A percentile compares a stretch with the other conserved stretches of the same genome.
phyloP scores from a whole-genome alignment of 1,284 basidiomycete genomes.

The Cutaneotrichosporon cavernicola region DNA sequence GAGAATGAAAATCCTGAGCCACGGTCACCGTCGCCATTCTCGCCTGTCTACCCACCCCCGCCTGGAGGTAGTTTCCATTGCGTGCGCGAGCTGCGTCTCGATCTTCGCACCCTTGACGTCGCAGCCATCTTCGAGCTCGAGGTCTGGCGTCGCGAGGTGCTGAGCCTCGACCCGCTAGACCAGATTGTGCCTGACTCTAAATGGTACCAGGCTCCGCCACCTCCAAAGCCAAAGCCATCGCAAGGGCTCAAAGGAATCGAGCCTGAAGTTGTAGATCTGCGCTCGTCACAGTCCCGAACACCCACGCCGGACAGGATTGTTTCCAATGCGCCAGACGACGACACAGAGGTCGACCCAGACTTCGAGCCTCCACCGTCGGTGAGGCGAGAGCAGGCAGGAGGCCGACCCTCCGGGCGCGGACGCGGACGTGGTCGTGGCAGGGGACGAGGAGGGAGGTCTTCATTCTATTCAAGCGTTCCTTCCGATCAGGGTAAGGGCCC shows the following conservation, averaged over 20 bases:
- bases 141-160: conserved; percentile 38
- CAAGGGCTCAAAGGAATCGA: neutral
- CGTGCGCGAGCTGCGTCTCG: conserved; percentile 42
- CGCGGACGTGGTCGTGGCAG: conserved; percentile 8
- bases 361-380: conserved; percentile 21
- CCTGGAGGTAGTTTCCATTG: conserved; percentile 32
- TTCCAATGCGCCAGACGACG: conserved; percentile 28
- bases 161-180: conserved; percentile 32
- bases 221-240: conserved; percentile 2
- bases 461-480: neutral
- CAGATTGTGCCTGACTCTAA: conserved; percentile 29
- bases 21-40: conserved; percentile 15
- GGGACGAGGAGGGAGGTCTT: neutral
- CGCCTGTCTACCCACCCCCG: conserved; percentile 28
- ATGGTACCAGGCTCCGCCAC: conserved; percentile 22
- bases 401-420: neutral
- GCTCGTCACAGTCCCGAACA: neutral
- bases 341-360: conserved; percentile 29
- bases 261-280: neutral
- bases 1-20: neutral
- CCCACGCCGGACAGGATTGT: conserved; percentile 29
- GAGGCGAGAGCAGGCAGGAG: neutral
- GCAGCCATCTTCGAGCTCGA: conserved; percentile 44
- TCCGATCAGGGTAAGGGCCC: neutral
- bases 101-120: conserved; percentile 41